Evolutionary conservation across 495 filamentous ascomycete genomes (phyloP).

Genomic region (Echria macrotheca): DNA sequence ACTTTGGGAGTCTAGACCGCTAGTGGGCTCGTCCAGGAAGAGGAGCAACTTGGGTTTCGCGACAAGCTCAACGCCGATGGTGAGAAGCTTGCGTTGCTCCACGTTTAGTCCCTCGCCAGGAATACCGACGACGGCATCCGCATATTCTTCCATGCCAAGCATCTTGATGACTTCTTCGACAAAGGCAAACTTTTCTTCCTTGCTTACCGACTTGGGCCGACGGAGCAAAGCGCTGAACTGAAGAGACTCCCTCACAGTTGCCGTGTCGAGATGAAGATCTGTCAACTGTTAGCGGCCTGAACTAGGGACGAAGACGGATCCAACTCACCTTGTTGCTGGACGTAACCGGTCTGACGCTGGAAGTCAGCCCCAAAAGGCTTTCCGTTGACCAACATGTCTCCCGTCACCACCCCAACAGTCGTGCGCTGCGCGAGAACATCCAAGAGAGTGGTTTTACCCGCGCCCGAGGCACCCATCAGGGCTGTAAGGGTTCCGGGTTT

Average conservation of each 20-base stretch:
- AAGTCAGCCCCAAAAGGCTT: conserved; percentile 62
- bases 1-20: conserved; percentile 77
- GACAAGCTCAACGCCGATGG: conserved; percentile 87
- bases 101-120: conserved; percentile 56
- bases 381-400: conserved; percentile 72
- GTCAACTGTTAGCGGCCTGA: neutral
- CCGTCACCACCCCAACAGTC: conserved; percentile 61
- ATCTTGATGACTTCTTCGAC: conserved; percentile 86
- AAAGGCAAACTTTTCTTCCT: conserved; percentile 69
- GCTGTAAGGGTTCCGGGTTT: conserved; percentile 77
- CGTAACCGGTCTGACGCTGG: conserved; percentile 81
- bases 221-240: conserved; percentile 74
- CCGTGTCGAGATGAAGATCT: conserved; percentile 72
- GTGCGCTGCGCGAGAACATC: conserved; percentile 69
- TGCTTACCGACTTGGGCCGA: conserved; percentile 60
- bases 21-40: conserved; percentile 75
- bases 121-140: conserved; percentile 80
- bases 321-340: conserved; percentile 76
- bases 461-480: conserved; percentile 77
- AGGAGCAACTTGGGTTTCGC: conserved; percentile 75
- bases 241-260: conserved; percentile 77
- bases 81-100: conserved; percentile 58
- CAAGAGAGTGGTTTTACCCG: conserved; percentile 66
- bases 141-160: conserved; percentile 74
- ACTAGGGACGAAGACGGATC: neutral